Evolutionary conservation across 2,329 filamentous ascomycete genomes (phyloP).

Genomic region (Reticulascus tulasneorum): DNA sequence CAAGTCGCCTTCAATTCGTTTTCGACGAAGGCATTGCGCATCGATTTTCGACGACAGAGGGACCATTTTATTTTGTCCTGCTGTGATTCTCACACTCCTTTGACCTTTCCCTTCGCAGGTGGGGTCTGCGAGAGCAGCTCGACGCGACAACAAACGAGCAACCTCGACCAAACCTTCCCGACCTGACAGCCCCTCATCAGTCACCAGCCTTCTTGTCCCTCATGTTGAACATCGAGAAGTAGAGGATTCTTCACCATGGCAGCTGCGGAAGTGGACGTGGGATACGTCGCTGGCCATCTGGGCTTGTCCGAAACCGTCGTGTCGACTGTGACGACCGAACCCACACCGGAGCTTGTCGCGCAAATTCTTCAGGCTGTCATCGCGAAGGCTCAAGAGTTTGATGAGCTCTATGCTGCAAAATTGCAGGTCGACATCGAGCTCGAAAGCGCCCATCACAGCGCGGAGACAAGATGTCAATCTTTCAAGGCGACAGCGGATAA

Average conservation of each 20-base stretch:
- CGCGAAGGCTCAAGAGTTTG: conserved; percentile 75
- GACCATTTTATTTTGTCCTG: background rate
- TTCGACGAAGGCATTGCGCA: no score
- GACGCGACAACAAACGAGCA: no score
- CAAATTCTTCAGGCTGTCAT: conserved; percentile 71
- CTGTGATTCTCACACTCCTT: background rate
- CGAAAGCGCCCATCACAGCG: conserved; percentile 80
- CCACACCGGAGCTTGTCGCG: conserved; percentile 74
- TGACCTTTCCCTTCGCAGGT: background rate
- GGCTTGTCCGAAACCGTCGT: conserved; percentile 63
- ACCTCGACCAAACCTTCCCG: conserved; percentile 2
- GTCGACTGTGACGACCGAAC: conserved; percentile 57
- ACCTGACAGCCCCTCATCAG: background rate
- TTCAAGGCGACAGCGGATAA: conserved; percentile 81
- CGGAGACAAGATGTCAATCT: conserved; percentile 76
- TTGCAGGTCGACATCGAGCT: conserved; percentile 87
- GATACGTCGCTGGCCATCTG: conserved; percentile 69
- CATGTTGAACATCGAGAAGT: conserved; percentile 7
- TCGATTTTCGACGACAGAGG: no score
- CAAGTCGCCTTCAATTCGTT: no score
- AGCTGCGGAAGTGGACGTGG: conserved; percentile 56
- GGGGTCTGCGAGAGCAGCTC: no score
- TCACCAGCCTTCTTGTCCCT: background rate
- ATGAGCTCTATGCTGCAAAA: conserved; percentile 81
- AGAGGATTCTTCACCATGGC: conserved; percentile 29